phyloP scores from a whole-genome alignment of 768 basidiomycete genomes.

The Tricholoma terreum region DNA sequence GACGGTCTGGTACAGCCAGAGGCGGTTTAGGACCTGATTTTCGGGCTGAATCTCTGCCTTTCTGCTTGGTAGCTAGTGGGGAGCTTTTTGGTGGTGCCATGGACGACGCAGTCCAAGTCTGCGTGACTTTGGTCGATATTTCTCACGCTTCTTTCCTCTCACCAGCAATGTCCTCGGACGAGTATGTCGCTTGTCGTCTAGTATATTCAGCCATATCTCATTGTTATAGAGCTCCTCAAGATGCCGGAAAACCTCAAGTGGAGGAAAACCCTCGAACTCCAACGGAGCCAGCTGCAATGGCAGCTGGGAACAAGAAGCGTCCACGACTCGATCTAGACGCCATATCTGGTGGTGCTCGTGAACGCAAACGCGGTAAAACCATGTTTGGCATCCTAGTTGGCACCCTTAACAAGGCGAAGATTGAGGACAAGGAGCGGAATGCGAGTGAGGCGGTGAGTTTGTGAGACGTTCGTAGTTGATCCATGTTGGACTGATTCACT shows the following conservation, averaged over 20 bases:
- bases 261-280: conserved; percentile 35
- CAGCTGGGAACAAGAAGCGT: conserved; percentile 53
- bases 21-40: conserved; percentile 27
- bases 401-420: conserved; percentile 84
- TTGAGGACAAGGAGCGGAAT: conserved; percentile 79
- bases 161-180: conserved; percentile 48
- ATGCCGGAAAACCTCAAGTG: conserved; percentile 25
- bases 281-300: conserved; percentile 45
- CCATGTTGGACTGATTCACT: background rate
- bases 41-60: conserved; percentile 6
- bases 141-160: conserved; percentile 32
- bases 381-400: conserved; percentile 85
- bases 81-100: conserved; percentile 4
- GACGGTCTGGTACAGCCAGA: conserved; percentile 39
- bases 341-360: conserved; percentile 43
- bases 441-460: conserved; percentile 77
- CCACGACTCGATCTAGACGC: conserved; percentile 66
- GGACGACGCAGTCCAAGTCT: background rate
- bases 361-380: conserved; percentile 81
- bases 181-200: conserved; percentile 34
- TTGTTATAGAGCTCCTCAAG: conserved; percentile 22
- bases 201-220: background rate
- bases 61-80: background rate
- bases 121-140: background rate
- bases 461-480: background rate